Evolutionary conservation across 805 yeast genomes (phyloP).

Genomic region (Nadsonia fulvescens): DNA sequence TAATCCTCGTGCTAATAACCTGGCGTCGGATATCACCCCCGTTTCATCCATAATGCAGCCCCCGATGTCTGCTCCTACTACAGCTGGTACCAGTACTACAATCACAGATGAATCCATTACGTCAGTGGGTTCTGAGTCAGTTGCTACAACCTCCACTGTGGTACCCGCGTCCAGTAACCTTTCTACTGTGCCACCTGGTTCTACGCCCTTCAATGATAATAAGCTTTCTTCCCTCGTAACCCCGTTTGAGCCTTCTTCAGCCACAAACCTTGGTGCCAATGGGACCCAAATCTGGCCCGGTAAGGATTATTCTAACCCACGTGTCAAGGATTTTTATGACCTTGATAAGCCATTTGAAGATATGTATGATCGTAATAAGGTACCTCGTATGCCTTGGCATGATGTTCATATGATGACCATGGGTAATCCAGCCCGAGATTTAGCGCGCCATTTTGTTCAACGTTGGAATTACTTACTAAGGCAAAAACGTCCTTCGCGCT

Average conservation of each 20-base stretch:
- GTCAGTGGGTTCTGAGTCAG: no score
- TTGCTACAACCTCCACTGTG: no score
- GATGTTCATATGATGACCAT: slow-evolving; percentile 92
- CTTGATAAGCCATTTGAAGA: slow-evolving; percentile 78
- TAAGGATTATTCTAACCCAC: slow-evolving; percentile 90
- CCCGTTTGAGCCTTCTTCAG: no score
- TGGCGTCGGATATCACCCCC: no score
- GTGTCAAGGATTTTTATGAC: slow-evolving; percentile 70
- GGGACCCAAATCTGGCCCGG: slow-evolving; percentile 70
- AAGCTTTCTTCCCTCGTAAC: no score
- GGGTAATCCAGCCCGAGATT: slow-evolving; percentile 87
- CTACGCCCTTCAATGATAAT: no score
- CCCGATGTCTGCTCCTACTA: slow-evolving; percentile 11
- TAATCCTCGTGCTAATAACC: slow-evolving; percentile 8
- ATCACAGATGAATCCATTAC: no score
- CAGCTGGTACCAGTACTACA: no score
- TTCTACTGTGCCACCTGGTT: no score
- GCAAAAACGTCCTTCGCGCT: slow-evolving; percentile 86
- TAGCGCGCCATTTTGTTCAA: slow-evolving; percentile 87
- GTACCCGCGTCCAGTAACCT: no score
- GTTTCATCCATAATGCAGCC: no score
- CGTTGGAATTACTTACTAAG: slow-evolving; percentile 90
- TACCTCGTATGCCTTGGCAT: slow-evolving; percentile 99
- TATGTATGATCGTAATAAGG: slow-evolving; percentile 64
- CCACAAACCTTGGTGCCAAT: no score